These are phyloP conservation scores for Linum usitatissimum DNA, from an alignment of 345 rosid genomes.

Conservation along the genomic window DNA sequence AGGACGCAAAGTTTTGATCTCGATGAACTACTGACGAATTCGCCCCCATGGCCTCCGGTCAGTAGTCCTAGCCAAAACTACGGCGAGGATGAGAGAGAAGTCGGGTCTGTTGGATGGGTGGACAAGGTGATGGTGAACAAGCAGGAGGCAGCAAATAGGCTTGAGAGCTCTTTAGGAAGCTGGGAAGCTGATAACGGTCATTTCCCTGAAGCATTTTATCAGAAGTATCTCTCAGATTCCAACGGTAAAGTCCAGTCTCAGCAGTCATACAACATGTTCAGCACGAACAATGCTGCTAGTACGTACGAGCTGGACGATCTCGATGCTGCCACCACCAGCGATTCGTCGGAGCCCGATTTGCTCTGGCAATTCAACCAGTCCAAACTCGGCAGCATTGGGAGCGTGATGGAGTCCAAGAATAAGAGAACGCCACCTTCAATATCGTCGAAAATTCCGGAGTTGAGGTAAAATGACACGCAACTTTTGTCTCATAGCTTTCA, in stretches of 20 bases:
- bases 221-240: conserved; percentile 58
- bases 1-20: conserved; percentile 67
- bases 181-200: conserved; percentile 42
- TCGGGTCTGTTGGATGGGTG: conserved; percentile 71
- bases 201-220: conserved; percentile 46
- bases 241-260: conserved; percentile 46
- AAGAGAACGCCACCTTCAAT: conserved; percentile 42
- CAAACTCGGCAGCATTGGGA: conserved; percentile 37
- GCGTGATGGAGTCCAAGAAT: conserved; percentile 35
- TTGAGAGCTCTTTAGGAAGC: conserved; percentile 42
- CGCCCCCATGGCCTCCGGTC: conserved; percentile 93
- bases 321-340: conserved; percentile 86
- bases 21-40: conserved; percentile 72
- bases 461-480: conserved; percentile 13
- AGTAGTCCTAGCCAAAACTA: conserved; percentile 49
- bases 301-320: conserved; percentile 55
- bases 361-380: conserved; percentile 81
- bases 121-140: conserved; percentile 97
- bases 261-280: conserved; percentile 55
- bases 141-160: conserved; percentile 43
- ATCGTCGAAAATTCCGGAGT: conserved; percentile 34
- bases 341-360: conserved; percentile 82
- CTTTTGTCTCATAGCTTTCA: too few relatives aligned
- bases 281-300: conserved; percentile 25
- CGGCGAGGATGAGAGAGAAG: conserved; percentile 61